Evolutionary conservation across 2,329 filamentous ascomycete species (phyloP).

Genomic region (Pseudopyrenochaeta lycopersici): DNA sequence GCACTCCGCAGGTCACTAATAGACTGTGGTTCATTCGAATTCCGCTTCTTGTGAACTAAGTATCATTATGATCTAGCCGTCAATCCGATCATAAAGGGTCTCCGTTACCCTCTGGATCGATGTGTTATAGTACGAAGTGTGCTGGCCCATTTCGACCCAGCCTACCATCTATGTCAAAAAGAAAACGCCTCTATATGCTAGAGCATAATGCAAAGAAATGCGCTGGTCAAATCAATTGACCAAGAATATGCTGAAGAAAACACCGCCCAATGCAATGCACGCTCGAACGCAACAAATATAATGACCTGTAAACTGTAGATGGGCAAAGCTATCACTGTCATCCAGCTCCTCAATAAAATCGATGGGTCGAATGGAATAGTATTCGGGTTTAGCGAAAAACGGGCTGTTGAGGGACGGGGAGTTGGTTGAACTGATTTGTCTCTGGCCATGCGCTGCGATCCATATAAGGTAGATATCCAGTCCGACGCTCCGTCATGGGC

Average conservation of each 20-base stretch:
- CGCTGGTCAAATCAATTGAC: conserved; percentile 19
- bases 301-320: conserved; percentile 14
- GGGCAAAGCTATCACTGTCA: conserved; percentile 1
- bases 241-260: conserved; percentile 21
- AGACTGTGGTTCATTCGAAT: too few species aligned
- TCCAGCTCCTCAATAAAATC: conserved; percentile 4
- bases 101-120: too few species aligned
- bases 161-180: conserved; percentile 6
- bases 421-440: conserved; percentile 49
- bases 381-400: conserved; percentile 38
- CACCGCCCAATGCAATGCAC: conserved; percentile 45
- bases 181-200: conserved; percentile 35
- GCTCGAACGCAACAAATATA: conserved; percentile 46
- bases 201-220: conserved; percentile 18
- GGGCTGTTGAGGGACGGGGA: conserved; percentile 49
- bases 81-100: too few species aligned
- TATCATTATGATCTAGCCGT: too few species aligned
- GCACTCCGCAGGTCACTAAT: too few species aligned
- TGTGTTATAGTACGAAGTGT: too few species aligned
- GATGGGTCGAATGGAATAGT: conserved; percentile 19
- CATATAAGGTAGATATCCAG: conserved; percentile 56
- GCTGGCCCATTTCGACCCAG: background rate
- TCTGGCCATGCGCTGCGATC: conserved; percentile 50
- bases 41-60: too few species aligned
- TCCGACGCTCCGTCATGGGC: conserved; percentile 55